Evolutionary conservation across 2,329 filamentous ascomycete genomes (phyloP), one percentile per base, ranked within the genome.

Genomic region (Pseudofabraea citricarpa): DNA sequence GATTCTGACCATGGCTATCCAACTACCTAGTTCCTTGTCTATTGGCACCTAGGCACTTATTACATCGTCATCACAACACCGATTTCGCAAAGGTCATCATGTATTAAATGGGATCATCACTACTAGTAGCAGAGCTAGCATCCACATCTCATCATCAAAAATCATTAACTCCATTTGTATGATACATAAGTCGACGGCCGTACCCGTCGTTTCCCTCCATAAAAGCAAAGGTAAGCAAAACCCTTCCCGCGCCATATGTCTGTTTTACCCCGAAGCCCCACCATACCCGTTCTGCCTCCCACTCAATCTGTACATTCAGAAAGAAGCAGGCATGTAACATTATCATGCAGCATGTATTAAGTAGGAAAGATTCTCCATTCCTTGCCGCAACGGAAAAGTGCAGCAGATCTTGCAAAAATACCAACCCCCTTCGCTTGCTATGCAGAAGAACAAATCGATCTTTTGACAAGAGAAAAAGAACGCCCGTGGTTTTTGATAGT

Each of bases 261-360:
- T 58, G 46, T 51, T 56, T 52, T 54, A 41, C 52, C 44, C 19
- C 43, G 47, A 24, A 38, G 43, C 43, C 39, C 41, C 16, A 15
- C 13, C 32, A 40, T 48, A 50, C 50, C 45, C 50, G 27, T 44
- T 45, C 54, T 56, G 53, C 50, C 45, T 49, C 51, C 47, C 46
- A 36, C 32, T 21, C 42, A 42, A 19, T 46, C 43, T 45, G 41
- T 50, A 33, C 36, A 47, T 55, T 54, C 45, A 56, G n/a, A n/a
- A n/a, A n/a, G 29, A 52, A 48, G 33, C 32, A 33, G 44, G 45
- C 45, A 51, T 32, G 43, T 53, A 57, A 55, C 56, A 60, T 61
- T 58, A 54, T 60, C 56, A 55, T 60, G 48, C 55, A 54, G 44
- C 46, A 58, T 58, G 54, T 51, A 58, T 59, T 57, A 56, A 55